These are phyloP conservation scores for Phytophthora syringae DNA, from an alignment of 352 stramenopile genomes.

Conservation along the genomic window DNA sequence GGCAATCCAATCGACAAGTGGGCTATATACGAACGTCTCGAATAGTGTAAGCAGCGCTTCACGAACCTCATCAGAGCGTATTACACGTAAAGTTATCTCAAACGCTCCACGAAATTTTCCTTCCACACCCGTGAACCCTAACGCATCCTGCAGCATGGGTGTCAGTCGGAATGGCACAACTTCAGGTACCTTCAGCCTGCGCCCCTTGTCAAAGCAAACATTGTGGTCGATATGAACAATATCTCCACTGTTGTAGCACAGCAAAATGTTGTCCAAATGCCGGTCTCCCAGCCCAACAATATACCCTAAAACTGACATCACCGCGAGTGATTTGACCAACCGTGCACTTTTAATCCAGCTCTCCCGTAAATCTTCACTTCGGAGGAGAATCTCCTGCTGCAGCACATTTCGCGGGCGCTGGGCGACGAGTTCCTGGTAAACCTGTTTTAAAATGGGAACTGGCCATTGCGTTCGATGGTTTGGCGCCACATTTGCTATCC, in stretches of 20 bases:
- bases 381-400: slow-evolving; percentile 62
- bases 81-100: slow-evolving; percentile 74
- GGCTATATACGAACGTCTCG: slow-evolving; percentile 89
- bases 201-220: slow-evolving; percentile 92
- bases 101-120: slow-evolving; percentile 76
- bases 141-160: slow-evolving; percentile 72
- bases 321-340: slow-evolving; percentile 78
- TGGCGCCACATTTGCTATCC: slow-evolving; percentile 73
- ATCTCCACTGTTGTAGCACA: slow-evolving; percentile 79
- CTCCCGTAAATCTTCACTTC: slow-evolving; percentile 66
- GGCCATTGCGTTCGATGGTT: slow-evolving; percentile 73
- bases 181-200: slow-evolving; percentile 89
- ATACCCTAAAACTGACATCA: slow-evolving; percentile 91
- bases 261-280: slow-evolving; percentile 92
- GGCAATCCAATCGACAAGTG: slow-evolving; percentile 77
- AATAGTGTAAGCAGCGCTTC: slow-evolving; percentile 79
- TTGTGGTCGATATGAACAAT: slow-evolving; percentile 95
- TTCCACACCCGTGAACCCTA: slow-evolving; percentile 81
- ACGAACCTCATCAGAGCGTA: slow-evolving; percentile 64
- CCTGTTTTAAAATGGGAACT: slow-evolving; percentile 57
- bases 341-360: slow-evolving; percentile 62
- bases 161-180: slow-evolving; percentile 92
- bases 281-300: slow-evolving; percentile 91
- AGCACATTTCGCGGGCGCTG: slow-evolving; percentile 73
- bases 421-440: slow-evolving; percentile 71